Conservation (phyloP, 805 yeast species). For the Zygosaccharomyces gambellarensis region DNA sequence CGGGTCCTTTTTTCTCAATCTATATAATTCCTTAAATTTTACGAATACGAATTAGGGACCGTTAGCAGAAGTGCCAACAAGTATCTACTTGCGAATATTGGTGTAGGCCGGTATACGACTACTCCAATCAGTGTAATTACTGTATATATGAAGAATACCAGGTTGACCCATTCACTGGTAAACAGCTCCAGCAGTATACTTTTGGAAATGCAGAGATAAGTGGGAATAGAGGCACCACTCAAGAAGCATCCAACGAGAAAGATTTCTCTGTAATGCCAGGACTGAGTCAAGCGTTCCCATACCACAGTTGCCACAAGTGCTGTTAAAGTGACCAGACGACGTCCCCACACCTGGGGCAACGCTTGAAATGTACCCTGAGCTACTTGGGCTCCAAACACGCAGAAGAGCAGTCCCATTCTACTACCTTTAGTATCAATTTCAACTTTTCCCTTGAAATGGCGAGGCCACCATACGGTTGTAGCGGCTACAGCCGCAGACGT, state of each 20-base stretch:
- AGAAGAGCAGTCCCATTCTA: constrained; percentile 3
- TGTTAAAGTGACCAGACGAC: not conserved
- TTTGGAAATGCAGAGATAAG: not conserved
- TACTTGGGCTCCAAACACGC: constrained; percentile 2
- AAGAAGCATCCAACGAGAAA: constrained; percentile 1
- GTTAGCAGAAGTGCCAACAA: not conserved
- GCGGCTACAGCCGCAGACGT: constrained; percentile 2
- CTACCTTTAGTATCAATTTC: not conserved
- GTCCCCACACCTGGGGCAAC: not conserved
- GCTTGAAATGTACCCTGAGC: not conserved
- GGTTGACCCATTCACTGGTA: not conserved
- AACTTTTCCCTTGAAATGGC: not conserved
- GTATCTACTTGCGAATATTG: not conserved
- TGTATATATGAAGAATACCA: not conserved
- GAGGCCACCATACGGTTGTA: constrained; percentile 5
- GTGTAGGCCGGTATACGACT: not conserved
- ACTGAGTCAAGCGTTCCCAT: not conserved
- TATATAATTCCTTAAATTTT: not conserved
- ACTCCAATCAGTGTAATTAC: not conserved
- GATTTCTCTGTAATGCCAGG: not conserved
- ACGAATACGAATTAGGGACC: not conserved
- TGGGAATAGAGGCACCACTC: constrained; percentile 1
- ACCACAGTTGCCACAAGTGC: not conserved
- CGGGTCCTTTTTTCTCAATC: too few relatives aligned
- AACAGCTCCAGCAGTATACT: not conserved